Evolutionary conservation across 164 flowering plant genomes (phyloP), one percentile per base, ranked within the genome.

Genomic region (Euptelea pleiosperma): DNA sequence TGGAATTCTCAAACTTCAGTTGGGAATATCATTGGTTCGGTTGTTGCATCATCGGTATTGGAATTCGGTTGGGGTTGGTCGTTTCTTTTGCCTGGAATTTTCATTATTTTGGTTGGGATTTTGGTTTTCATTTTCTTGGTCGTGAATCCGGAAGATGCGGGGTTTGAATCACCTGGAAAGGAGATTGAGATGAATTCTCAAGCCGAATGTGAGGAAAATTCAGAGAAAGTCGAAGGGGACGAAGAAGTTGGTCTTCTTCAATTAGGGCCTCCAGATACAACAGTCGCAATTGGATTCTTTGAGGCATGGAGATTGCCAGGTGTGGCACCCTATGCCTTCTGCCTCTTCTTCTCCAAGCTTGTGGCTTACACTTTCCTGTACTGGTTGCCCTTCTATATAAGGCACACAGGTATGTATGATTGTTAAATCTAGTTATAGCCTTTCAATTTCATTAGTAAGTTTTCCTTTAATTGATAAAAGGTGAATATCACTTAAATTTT

Each of bases 61-160:
- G 91, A 81, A 19, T 79, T 75, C 22, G 99, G 99, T 0, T 93
- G 99, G 99, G 99, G 99, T n/a, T 93, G 97, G 97, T 86, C 96
- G 1, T 89, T 90, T 67, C 73, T 88, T 10, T 58, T 84, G 76
- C 99, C 97, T 15, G 97, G 96, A 2, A 3, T 75, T 36, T 59
- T 83, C 36, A 72, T 93, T 31, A 65, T 84, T 48, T 26, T 82
- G 9, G 73, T 77, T 40, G 91, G 86, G 14, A n/a, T 68, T 60
- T 15, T 85, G 22, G 89, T 93, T 51, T 86, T 73, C 41, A 14
- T 67, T 58, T 86, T 83, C 64, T 80, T 93, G 62, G 76, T 84
- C 37, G 99, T 83, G 47, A 68, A 57, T 41, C 97, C 99, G 0
- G 79, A 78, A 33, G 82, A 80, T 55, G 60, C 76, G 5, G 99